Percentiles rank a stretch among this genome's conserved stretches.
Conservation (phyloP, 2,329 filamentous ascomycete genomes). For the Westerdykella ornata region DNA sequence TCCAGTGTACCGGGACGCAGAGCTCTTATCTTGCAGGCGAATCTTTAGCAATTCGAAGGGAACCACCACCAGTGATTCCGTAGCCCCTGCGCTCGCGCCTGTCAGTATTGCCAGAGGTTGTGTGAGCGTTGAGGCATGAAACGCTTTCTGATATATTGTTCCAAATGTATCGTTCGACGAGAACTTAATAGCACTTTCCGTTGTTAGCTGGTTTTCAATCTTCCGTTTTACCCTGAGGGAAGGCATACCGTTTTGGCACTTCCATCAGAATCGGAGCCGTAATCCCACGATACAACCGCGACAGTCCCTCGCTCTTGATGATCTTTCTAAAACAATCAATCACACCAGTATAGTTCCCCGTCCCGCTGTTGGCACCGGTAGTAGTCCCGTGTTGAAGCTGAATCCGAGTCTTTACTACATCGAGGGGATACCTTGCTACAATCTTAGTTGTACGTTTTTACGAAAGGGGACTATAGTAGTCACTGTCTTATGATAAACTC, state of each 20-base stretch:
- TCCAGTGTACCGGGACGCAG: constrained; percentile 22
- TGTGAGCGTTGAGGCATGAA: constrained; percentile 15
- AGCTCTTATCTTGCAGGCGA: constrained; percentile 23
- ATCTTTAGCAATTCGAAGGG: constrained; percentile 30
- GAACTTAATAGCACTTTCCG: constrained; percentile 25
- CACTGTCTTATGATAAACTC: constrained; percentile 3
- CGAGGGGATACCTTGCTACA: constrained; percentile 29
- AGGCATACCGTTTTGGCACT: constrained; percentile 20
- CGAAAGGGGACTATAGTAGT: not conserved
- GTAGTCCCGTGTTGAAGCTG: constrained; percentile 24
- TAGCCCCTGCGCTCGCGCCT: constrained; percentile 25
- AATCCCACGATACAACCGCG: constrained; percentile 25
- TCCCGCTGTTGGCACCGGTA: constrained; percentile 13
- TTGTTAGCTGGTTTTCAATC: not conserved
- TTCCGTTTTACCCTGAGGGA: too few relatives aligned
- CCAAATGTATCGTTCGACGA: constrained; percentile 27
- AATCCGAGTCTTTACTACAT: constrained; percentile 29
- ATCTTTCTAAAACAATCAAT: constrained; percentile 28
- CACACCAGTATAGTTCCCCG: constrained; percentile 18
- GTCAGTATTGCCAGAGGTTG: constrained; percentile 25
- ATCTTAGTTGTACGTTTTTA: constrained; percentile 13
- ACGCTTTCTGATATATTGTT: constrained; percentile 19
- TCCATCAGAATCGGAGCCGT: constrained; percentile 30
- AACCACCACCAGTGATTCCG: constrained; percentile 28
- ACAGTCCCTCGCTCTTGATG: constrained; percentile 17